A percentile compares a stretch with the other conserved stretches of the same genome.
phyloP scores from a whole-genome alignment of 495 filamentous ascomycete genomes.

The Patellaria atrata region DNA sequence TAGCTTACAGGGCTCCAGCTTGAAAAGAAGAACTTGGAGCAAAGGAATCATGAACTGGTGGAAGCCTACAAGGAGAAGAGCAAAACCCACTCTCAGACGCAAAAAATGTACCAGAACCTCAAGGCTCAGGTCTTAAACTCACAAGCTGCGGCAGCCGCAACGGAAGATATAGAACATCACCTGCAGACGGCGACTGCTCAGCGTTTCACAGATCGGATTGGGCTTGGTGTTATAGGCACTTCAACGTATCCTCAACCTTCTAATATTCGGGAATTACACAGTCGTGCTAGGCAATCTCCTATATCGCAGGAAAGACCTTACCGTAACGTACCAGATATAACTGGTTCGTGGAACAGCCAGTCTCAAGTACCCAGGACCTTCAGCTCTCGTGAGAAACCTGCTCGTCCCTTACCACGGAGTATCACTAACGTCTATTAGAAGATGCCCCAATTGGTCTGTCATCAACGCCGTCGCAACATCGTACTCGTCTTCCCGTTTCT shows the following conservation, averaged over 20 bases:
- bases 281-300: conserved; percentile 25
- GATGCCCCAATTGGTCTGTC: conserved; percentile 9
- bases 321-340: conserved; percentile 35
- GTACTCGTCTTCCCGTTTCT: conserved; percentile 12
- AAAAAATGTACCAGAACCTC: conserved; percentile 71
- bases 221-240: conserved; percentile 7
- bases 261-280: conserved; percentile 10
- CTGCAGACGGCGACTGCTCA: conserved; percentile 26
- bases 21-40: conserved; percentile 50
- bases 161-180: conserved; percentile 47
- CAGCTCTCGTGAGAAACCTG: neutral
- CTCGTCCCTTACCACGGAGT: neutral
- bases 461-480: conserved; percentile 14
- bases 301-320: conserved; percentile 25
- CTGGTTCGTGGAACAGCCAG: conserved; percentile 29
- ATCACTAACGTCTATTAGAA: conserved; percentile 7
- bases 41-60: conserved; percentile 63
- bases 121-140: conserved; percentile 59
- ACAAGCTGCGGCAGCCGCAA: conserved; percentile 55
- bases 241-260: conserved; percentile 10
- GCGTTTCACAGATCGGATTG: conserved; percentile 18
- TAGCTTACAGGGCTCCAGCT: conserved; percentile 43
- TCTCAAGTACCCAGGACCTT: conserved; percentile 1
- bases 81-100: conserved; percentile 59
- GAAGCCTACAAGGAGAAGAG: conserved; percentile 58